phyloP scores from a whole-genome alignment of 257 asterid genomes.

The Galeopsis tetrahit region DNA sequence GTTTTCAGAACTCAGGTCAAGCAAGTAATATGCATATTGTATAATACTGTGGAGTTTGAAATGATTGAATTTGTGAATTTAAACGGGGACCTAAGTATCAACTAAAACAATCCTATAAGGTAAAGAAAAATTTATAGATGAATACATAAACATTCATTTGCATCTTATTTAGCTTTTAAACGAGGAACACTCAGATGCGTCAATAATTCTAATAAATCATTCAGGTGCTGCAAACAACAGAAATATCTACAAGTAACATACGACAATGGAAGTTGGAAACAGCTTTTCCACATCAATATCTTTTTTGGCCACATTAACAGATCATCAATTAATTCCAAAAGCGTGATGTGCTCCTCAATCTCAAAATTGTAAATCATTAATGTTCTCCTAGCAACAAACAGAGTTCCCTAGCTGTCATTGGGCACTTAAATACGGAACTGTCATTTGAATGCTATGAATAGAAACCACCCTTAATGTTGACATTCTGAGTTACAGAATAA shows the following conservation, averaged over 20 bases:
- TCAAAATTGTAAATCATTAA: conserved; percentile 11
- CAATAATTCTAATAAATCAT: conserved; percentile 1
- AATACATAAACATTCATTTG: background rate
- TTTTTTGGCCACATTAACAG: conserved; percentile 2
- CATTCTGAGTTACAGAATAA: conserved; percentile 22
- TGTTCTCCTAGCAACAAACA: conserved; percentile 8
- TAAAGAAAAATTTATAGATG: background rate
- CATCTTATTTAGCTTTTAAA: conserved; percentile 16
- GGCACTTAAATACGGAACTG: conserved; percentile 16
- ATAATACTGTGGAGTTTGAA: background rate
- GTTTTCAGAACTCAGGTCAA: background rate
- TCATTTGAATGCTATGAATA: conserved; percentile 24
- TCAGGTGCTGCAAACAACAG: conserved; percentile 5
- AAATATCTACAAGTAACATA: conserved; percentile 13
- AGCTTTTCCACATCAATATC: background rate
- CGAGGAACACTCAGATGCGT: background rate
- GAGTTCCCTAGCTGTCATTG: conserved; percentile 1
- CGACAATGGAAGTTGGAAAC: conserved; percentile 28
- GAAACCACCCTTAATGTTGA: background rate
- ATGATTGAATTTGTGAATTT: background rate
- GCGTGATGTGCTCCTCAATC: conserved; percentile 18
- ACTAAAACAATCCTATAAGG: background rate
- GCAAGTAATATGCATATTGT: background rate
- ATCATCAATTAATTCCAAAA: conserved; percentile 25
- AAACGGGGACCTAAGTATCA: background rate